A percentile compares a stretch with the other conserved stretches of the same genome.
Conservation (phyloP, 2,329 filamentous ascomycete genomes). For the Paraconiothyrium sp. region DNA sequence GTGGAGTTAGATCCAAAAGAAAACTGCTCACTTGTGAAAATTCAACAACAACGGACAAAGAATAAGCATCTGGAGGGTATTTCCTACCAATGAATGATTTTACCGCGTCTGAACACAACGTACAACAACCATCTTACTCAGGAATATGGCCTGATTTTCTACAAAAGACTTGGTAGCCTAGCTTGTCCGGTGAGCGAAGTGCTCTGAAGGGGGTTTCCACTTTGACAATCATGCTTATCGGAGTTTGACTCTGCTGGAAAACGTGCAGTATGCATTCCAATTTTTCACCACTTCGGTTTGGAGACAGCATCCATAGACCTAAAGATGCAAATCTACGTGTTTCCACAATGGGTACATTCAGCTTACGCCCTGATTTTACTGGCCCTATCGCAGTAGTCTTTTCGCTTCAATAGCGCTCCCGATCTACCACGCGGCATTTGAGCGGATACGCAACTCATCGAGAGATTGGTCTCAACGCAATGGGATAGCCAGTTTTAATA, state of each 20-base stretch:
- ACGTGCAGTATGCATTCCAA: not conserved
- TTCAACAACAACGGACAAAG: not conserved
- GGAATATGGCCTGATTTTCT: not conserved
- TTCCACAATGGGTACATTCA: too few species aligned
- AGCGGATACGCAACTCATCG: too few species aligned
- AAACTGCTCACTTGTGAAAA: not conserved
- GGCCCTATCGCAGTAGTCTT: too few species aligned
- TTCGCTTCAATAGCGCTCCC: too few species aligned
- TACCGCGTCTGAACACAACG: not conserved
- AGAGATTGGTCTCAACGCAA: too few species aligned
- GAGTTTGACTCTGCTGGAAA: not conserved
- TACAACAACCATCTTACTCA: not conserved
- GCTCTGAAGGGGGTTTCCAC: not conserved
- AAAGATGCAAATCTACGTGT: too few species aligned
- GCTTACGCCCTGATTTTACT: too few species aligned
- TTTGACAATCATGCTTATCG: not conserved
- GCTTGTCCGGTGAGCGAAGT: not conserved
- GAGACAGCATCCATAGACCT: too few species aligned
- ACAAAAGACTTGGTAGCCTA: not conserved
- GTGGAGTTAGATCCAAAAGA: not conserved
- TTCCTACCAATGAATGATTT: not conserved
- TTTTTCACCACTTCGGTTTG: too few species aligned
- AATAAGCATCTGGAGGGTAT: not conserved
- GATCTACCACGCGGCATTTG: too few species aligned
- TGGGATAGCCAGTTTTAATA: too few species aligned